Conservation (phyloP, 495 filamentous ascomycete genomes). For the Coniosporium apollinis region DNA sequence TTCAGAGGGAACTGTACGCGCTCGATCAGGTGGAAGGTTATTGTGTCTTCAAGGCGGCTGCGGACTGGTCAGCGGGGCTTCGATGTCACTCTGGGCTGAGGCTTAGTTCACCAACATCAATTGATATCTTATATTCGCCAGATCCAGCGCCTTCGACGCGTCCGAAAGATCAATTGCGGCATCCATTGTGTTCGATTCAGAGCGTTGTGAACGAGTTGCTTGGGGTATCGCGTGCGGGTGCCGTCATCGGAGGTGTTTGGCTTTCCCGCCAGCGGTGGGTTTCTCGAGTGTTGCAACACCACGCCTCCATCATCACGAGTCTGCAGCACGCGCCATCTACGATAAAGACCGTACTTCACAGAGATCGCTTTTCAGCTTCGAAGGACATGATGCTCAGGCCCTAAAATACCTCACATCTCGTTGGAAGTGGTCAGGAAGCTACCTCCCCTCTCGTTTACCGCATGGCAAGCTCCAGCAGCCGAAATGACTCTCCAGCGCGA, state of each 20-base stretch:
- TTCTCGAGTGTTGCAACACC: too few relatives aligned
- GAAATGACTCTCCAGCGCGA: constrained; percentile 10
- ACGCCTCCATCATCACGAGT: constrained; percentile 8
- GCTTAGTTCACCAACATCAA: constrained; percentile 50
- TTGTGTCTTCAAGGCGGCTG: constrained; percentile 93
- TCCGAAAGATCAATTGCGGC: constrained; percentile 75
- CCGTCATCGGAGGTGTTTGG: too few relatives aligned
- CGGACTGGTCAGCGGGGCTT: neutral
- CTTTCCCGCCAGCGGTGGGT: too few relatives aligned
- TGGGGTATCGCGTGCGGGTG: constrained; percentile 3
- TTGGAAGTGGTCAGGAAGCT: too few relatives aligned
- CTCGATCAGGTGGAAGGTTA: constrained; percentile 96
- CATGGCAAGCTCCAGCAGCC: constrained; percentile 2
- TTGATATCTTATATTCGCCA: constrained; percentile 87
- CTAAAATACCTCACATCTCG: too few relatives aligned
- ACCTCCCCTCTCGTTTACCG: neutral
- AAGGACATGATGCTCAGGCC: too few relatives aligned
- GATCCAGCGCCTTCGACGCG: constrained; percentile 66
- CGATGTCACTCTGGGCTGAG: neutral
- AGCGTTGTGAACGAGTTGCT: neutral
- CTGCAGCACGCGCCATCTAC: too few relatives aligned
- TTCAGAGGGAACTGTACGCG: constrained; percentile 95
- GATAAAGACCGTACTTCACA: too few relatives aligned
- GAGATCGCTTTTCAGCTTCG: too few relatives aligned
- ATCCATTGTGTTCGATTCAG: constrained; percentile 52